Base-by-base conservation (phyloP, 305 asterid genomes). In the Fraxinus ornus region DNA sequence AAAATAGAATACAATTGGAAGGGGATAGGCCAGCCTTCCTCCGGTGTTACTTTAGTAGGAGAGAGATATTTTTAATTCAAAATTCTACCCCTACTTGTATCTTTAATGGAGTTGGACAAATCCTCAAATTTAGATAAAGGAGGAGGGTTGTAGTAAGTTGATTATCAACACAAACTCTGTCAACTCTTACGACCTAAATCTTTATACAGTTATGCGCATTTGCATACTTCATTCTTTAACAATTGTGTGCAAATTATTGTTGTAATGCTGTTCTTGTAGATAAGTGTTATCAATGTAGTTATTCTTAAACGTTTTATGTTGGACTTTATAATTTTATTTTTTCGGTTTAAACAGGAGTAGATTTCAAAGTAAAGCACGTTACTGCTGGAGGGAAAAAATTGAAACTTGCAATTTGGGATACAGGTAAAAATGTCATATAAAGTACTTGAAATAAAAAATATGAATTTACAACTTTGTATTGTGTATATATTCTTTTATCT, bases 351-450 rank as follows among this genome's bases (percentile, higher is more conserved):
- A 22, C 89, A 89, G 92, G 92, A 78, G 91, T 91, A 75, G 98
- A 95, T 91, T 95, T 95, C 83, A 95, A 95, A 90, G 97, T 95
- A 74, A 94, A 95, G 86, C 92, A 91, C 83, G 98, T 93, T 62
- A 92, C 94, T 22, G 75, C 87, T 81, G 98, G 97, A 78, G 99
- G 97, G 82, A 94, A 95, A 87, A 95, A 89, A 80, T 79, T 95
- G 94, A 94, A 95, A 93, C 98, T 95, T 87, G 99, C 99, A 66
- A 95, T 95, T 35, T 95, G 99, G 99, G 99, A 95, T 89, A 94
- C 98, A 77, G 99, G 99, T 94, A 91, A 82, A 86, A 44, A 49
- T 82, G 39, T 26, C 78, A 22, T 47, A 47, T 13, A 47, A 17
- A 17, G 22, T 52, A 52, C 17, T 17, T 52, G 22, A 10, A 57